phyloP scores from a whole-genome alignment of 2,329 filamentous ascomycete genomes.

The Amylocarpus encephaloides region DNA sequence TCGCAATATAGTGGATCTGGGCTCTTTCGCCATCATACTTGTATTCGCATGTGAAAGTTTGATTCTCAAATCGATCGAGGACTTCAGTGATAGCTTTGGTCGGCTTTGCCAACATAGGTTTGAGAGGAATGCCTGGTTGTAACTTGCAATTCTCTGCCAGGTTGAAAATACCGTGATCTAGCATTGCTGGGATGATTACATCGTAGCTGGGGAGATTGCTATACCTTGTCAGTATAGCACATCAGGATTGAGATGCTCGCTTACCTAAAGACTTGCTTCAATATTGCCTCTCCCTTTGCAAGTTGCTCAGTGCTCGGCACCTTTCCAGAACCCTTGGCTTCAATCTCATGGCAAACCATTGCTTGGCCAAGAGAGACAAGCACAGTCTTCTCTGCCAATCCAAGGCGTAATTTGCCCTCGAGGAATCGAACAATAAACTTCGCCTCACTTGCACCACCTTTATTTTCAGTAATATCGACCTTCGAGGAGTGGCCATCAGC shows the following conservation, averaged over 20 bases:
- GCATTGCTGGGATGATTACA: conserved; percentile 83
- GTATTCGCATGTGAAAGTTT: conserved; percentile 96
- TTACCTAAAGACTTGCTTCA: conserved; percentile 87
- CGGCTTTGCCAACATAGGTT: conserved; percentile 97
- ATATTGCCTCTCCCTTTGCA: conserved; percentile 72
- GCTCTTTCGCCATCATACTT: conserved; percentile 98
- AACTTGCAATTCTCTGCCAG: conserved; percentile 82
- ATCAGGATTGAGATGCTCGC: conserved; percentile 17
- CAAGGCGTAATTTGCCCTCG: conserved; percentile 88
- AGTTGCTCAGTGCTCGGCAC: conserved; percentile 69
- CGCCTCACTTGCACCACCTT: conserved; percentile 88
- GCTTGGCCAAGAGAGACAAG: conserved; percentile 87
- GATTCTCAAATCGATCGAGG: conserved; percentile 89
- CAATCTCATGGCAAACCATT: conserved; percentile 74
- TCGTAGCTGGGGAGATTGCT: conserved; percentile 95
- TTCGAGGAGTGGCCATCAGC: conserved; percentile 70
- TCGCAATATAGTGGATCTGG: conserved; percentile 96
- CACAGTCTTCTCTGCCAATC: conserved; percentile 86
- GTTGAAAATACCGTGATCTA: conserved; percentile 78
- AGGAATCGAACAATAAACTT: conserved; percentile 91
- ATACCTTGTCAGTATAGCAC: conserved; percentile 31
- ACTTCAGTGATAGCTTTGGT: conserved; percentile 98
- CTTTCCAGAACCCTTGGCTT: conserved; percentile 55
- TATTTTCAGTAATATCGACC: conserved; percentile 85
- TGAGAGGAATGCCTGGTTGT: conserved; percentile 86